Evolutionary conservation across 2,329 filamentous ascomycete species (phyloP), one percentile per base, ranked within the genome.

Genomic region (Sporothrix globosa): DNA sequence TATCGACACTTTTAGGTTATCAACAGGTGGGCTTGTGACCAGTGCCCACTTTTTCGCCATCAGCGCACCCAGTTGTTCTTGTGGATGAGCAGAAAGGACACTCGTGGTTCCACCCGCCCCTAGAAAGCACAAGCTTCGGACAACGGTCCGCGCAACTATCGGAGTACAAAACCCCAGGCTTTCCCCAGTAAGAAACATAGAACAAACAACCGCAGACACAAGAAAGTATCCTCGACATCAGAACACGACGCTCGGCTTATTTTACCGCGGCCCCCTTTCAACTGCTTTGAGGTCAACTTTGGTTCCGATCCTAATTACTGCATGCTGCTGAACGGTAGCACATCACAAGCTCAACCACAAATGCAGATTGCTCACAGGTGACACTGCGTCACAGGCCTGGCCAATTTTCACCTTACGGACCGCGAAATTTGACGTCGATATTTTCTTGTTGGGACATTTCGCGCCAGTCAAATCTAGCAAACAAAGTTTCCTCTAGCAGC

Each of bases 311-410:
- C 41, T 44, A 17, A 7, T 34, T 34, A 34, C 34, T 34, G 34
- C 34, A 34, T 34, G 34, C 34, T 9, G 34, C 34, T 44, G 41
- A 13, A 9, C 41, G 41, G 39, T 27, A 13, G 60, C 41, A 27
- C 41, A 60, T 68, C 66, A 68, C 66, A 58, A 68, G 66, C 52
- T 58, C 54, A 34, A 4, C 4, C 11, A 2, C 69, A 60, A 61
- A 70, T 70, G 69, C 69, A 67, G 46, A 46, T 53, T 34, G 10
- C 48, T 30, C 10, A 48, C 69, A 70, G 69, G 52, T 70, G 69
- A 70, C 63, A 61, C 13, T 46, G 52, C 61, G 69, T 39, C 53
- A 67, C 61, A 17, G 68, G 58, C 27, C 27, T 30, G 27, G 27
- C 58, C 21, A 9, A 41, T 30, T 34, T 41, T 17, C 14, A 13